Evolutionary conservation across 768 basidiomycete species (phyloP), one percentile per base, ranked within the genome.

Genomic region (Russula abietina): DNA sequence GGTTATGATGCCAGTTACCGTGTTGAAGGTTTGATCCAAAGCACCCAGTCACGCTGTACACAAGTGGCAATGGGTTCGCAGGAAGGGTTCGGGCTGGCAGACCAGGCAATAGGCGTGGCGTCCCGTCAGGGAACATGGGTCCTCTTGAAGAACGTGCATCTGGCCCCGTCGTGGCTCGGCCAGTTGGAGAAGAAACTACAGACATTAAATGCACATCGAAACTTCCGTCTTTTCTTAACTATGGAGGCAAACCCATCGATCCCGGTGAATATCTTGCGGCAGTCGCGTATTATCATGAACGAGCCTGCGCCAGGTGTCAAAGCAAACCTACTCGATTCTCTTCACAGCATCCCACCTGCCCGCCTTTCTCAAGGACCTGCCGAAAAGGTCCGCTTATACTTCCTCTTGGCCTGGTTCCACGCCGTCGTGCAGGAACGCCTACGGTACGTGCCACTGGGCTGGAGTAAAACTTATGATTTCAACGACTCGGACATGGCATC

Each of bases 1-100:
- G 97, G 97, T 17, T 96, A 97, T 70, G 97, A 99, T 72, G 97
- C 97, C n/a, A 96, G 94, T 73, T 98, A 95, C 73, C 85, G 91
- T 54, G 91, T 97, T 43, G 94, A 97, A 69, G 87, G 87, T 67
- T 81, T 96, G 48, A 85, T 94, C 67, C 85, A 88, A 71, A 86
- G 85, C 56, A 85, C 85, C 12, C 85, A 86, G 17, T 80, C 84
- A 32, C 84, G 88, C 28, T 94, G 93, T 60, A 80, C 88, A 1
- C 91, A 93, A 2, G 92, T 99, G 26, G 97, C 97, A 16, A 97
- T 99, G 94, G 97, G 97, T 26, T 97, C 96, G 2, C 89, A 94
- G 66, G 97, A 99, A 79, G 96, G 96, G n/a, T 96, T 93, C 73
- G 84, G 85, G 4, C 81, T 95, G 1, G 97, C 97, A 12, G 96